These are phyloP conservation scores for Penicillium sp. DNA, from an alignment of 2,329 filamentous ascomycete species.

Conservation along the genomic window DNA sequence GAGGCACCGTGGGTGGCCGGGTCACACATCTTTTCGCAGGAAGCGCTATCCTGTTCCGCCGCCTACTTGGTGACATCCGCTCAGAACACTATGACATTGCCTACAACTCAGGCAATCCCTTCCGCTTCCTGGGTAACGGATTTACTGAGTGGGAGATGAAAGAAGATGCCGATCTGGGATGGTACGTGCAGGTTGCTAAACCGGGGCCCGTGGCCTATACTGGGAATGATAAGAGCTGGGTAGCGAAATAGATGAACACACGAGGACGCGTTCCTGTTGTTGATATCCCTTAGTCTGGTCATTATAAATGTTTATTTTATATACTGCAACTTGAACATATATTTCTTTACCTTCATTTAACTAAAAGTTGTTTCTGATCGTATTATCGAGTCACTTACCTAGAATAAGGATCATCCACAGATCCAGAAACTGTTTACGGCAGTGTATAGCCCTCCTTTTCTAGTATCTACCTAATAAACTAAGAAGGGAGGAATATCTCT, in stretches of 20 bases:
- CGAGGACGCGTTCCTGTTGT: not conserved
- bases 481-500: too few relatives aligned
- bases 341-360: not conserved
- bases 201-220: not conserved
- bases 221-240: not conserved
- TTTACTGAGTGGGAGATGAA: conserved; percentile 7
- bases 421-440: too few relatives aligned
- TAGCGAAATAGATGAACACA: not conserved
- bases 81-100: conserved; percentile 50
- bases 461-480: too few relatives aligned
- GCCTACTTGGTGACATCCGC: conserved; percentile 31
- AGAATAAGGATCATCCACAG: not conserved
- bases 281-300: not conserved
- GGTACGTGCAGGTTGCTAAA: not conserved
- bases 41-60: conserved; percentile 37
- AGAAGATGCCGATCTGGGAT: conserved; percentile 18
- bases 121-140: conserved; percentile 9
- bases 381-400: not conserved
- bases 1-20: conserved; percentile 42
- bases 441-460: too few relatives aligned
- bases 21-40: conserved; percentile 49
- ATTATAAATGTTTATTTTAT: not conserved
- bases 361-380: not conserved
- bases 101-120: conserved; percentile 29
- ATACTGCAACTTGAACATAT: not conserved